Conservation (phyloP, 768 basidiomycete species). For the Flagelloscypha sp. region DNA sequence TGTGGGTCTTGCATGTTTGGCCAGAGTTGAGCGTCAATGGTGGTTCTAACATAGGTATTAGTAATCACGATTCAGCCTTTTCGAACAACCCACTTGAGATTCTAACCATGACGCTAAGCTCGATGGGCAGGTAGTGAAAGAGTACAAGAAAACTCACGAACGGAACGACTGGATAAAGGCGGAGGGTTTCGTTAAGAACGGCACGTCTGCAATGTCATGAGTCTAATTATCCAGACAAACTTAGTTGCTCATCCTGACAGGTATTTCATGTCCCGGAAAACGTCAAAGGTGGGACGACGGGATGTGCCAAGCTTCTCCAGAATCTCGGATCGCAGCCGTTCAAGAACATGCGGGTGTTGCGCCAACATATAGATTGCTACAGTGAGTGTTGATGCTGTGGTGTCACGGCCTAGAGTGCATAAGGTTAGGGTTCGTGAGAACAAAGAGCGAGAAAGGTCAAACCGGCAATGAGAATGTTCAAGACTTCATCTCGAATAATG, state of each 20-base stretch:
- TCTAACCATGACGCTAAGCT: too few species aligned
- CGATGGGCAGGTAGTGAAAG: background rate
- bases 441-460: conserved; percentile 14
- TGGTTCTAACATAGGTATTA: too few species aligned
- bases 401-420: background rate
- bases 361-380: conserved; percentile 31
- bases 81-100: too few species aligned
- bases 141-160: conserved; percentile 1
- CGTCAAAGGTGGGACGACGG: conserved; percentile 25
- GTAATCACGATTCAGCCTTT: too few species aligned
- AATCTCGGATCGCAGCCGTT: conserved; percentile 27
- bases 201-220: background rate
- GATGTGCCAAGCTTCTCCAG: conserved; percentile 21
- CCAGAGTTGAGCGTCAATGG: too few species aligned
- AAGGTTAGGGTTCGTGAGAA: too few species aligned
- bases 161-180: conserved; percentile 22
- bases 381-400: conserved; percentile 27
- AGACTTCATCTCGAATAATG: conserved; percentile 14
- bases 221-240: conserved; percentile 30
- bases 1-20: background rate
- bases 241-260: too few species aligned
- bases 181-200: conserved; percentile 16
- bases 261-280: conserved; percentile 32
- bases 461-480: conserved; percentile 17
- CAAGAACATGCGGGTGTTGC: conserved; percentile 25